Base-by-base conservation (phyloP, 179 eudicot species). In the Camellia oleifera region DNA sequence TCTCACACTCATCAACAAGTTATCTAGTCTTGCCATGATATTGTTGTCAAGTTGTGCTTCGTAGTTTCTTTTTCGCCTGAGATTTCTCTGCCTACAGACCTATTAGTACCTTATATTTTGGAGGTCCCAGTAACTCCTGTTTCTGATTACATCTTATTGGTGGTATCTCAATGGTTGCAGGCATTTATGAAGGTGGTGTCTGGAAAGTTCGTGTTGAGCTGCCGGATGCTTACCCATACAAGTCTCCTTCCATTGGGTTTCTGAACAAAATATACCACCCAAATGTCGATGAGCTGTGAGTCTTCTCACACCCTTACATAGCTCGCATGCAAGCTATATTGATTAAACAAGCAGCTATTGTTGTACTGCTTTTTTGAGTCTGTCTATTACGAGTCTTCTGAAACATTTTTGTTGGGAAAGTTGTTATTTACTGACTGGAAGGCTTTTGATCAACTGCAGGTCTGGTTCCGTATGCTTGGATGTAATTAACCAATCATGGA, bases 381-480 rank as follows among this genome's bases (percentile, higher is more conserved):
- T 70, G 57, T 15, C 14, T 11, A 42, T 75, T 61, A 44, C 5
- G 17, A n/a, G 56, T 60, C 63, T 60, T n/a, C 70, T 18, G 40
- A 48, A 11, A 20, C 2, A 10, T 61, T 64, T 9, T 76, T 61
- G 65, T 52, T 48, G 62, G 58, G 45, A 58, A 66, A 58, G 56
- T 75, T 56, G 12, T 65, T 61, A 9, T 65, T 0, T 42, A 67
- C 81, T 80, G 13, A 85, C 80, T 82, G 12, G 74, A 75, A 32
- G 7, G 77, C 68, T 76, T 70, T 50, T 83, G 75, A 61, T 60
- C 26, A n/a, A 85, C 20, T 84, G 83, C 95, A 94, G 98, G 91
- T 94, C 98, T 75, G 98, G 98, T 70, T 93, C 98, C 12, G 96
- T 94, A 50, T 93, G 97, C 87, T 91, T 92, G 91, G 97, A 92